These are phyloP conservation scores for Neohortaea acidophila DNA, from an alignment of 495 filamentous ascomycete species.

Conservation along the genomic window DNA sequence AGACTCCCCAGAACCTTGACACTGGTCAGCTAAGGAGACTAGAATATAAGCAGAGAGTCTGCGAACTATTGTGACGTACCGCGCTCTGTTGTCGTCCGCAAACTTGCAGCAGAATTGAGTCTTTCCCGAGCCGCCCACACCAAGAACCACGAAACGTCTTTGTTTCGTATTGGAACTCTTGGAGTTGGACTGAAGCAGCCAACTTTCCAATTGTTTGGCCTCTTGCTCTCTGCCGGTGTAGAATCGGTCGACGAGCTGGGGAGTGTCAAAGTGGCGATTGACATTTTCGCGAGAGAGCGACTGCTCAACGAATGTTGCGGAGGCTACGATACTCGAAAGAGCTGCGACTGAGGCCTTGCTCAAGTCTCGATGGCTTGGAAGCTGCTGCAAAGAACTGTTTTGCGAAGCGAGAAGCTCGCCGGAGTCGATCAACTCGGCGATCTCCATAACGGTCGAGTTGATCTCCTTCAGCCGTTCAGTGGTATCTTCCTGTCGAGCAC, in stretches of 20 bases:
- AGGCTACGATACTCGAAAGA: not conserved
- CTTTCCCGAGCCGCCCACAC: conserved; percentile 28
- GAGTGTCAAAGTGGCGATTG: conserved; percentile 5
- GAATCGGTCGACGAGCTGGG: not conserved
- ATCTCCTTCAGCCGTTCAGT: not conserved
- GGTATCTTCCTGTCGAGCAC: not conserved
- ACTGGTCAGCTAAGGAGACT: too few species aligned
- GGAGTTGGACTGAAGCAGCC: not conserved
- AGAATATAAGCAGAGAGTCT: not conserved
- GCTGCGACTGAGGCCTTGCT: not conserved
- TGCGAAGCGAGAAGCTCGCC: not conserved
- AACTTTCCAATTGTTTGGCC: not conserved
- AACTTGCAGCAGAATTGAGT: conserved; percentile 30
- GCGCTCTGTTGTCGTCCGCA: conserved; percentile 22
- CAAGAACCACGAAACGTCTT: conserved; percentile 17
- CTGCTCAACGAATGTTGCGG: not conserved
- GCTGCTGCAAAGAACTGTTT: too few species aligned
- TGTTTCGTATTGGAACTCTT: conserved; percentile 1
- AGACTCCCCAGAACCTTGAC: conserved; percentile 32
- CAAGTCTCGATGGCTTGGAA: not conserved
- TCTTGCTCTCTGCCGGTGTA: not conserved
- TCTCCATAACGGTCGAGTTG: not conserved
- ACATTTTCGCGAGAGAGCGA: not conserved
- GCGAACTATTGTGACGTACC: too few species aligned
- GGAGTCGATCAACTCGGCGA: not conserved